Evolutionary conservation across 2,329 filamentous ascomycete species (phyloP).

Genomic region (Beauveria bassiana): DNA sequence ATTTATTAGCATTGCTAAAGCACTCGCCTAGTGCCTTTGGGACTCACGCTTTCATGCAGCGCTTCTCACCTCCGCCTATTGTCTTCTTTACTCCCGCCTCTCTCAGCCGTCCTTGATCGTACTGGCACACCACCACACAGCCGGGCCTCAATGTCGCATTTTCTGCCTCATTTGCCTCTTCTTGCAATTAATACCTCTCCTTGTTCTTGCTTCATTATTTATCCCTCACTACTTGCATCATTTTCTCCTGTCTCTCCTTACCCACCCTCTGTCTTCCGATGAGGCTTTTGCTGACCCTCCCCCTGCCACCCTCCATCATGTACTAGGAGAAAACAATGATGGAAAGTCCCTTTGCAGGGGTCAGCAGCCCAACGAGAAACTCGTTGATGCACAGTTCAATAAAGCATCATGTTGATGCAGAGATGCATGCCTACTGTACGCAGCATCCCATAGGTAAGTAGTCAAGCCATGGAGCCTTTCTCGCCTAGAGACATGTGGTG

Average conservation of each 20-base stretch:
- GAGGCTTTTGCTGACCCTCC: constrained; percentile 9
- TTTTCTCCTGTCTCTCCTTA: not conserved
- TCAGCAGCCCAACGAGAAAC: not conserved
- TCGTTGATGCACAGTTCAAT: not conserved
- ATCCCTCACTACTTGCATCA: not conserved
- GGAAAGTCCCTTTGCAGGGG: not conserved
- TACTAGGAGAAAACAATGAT: not conserved
- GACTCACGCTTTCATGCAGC: too few relatives aligned
- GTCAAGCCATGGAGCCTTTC: not conserved
- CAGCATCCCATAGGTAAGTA: not conserved
- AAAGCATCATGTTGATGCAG: not conserved
- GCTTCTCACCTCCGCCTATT: not conserved
- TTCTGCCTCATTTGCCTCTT: not conserved
- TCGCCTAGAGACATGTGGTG: not conserved
- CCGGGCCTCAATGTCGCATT: not conserved
- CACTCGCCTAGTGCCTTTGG: too few relatives aligned
- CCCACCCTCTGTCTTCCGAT: constrained; percentile 1
- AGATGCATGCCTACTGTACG: too few relatives aligned
- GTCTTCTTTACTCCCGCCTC: not conserved
- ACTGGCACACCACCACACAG: not conserved
- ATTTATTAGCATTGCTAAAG: not conserved
- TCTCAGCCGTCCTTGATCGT: not conserved
- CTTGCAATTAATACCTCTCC: not conserved
- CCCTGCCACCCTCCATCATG: not conserved
- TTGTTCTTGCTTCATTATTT: not conserved